A percentile compares a stretch with the other conserved stretches of the same genome.
These are phyloP conservation scores for Debaryomyces coudertii DNA, from an alignment of 1,139 yeast genomes.

Conservation along the genomic window DNA sequence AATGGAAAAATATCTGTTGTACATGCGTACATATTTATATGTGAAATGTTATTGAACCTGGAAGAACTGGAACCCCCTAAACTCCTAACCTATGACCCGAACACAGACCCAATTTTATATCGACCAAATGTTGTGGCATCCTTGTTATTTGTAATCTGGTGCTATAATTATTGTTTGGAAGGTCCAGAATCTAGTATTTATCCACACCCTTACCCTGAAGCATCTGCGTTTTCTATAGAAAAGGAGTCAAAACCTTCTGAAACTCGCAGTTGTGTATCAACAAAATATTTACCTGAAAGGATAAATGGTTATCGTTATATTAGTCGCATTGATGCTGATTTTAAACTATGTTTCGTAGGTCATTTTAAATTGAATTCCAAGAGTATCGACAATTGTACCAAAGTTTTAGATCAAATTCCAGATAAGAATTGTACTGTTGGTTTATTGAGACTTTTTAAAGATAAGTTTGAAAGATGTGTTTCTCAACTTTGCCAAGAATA, in stretches of 20 bases:
- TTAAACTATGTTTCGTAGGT: background rate
- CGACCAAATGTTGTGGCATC: conserved; percentile 11
- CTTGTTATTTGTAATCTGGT: conserved; percentile 9
- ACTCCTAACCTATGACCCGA: conserved; percentile 5
- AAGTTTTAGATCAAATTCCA: conserved; percentile 5
- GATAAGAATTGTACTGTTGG: conserved; percentile 10
- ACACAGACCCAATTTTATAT: conserved; percentile 5
- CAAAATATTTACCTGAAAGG: conserved; percentile 1
- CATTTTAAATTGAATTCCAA: background rate
- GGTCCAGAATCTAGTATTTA: conserved; percentile 9
- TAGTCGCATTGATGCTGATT: background rate
- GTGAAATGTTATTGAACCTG: conserved; percentile 49
- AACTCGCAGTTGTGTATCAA: background rate
- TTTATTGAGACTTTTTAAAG: conserved; percentile 8
- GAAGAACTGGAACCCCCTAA: conserved; percentile 18
- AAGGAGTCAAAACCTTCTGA: background rate
- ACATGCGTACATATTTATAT: conserved; percentile 60
- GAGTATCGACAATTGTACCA: conserved; percentile 1
- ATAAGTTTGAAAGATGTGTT: background rate
- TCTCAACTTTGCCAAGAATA: conserved; percentile 10
- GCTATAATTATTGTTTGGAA: conserved; percentile 9
- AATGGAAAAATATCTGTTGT: conserved; percentile 44
- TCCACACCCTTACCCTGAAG: background rate
- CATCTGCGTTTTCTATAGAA: background rate
- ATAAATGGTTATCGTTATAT: conserved; percentile 7